A percentile compares a stretch with the other conserved stretches of the same genome.
These are phyloP conservation scores for Schwanniomyces polymorphus DNA, from an alignment of 805 yeast species.

Conservation along the genomic window DNA sequence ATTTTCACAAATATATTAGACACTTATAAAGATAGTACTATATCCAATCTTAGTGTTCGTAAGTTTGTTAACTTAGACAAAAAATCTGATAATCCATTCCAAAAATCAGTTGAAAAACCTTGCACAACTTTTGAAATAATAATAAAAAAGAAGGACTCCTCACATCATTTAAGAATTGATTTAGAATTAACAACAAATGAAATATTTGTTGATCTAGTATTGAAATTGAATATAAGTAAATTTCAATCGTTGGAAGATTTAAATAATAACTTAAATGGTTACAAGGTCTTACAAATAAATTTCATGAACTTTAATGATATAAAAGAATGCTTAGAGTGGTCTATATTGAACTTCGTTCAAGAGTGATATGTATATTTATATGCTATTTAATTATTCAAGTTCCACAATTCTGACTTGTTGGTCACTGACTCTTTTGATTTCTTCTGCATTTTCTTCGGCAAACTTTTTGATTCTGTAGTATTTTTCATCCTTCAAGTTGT, in stretches of 20 bases:
- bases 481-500: conserved; percentile 65
- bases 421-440: conserved; percentile 27
- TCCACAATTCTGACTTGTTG: conserved; percentile 32
- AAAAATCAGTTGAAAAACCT: conserved; percentile 40
- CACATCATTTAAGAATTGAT: conserved; percentile 21
- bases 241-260: conserved; percentile 24
- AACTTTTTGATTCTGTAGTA: conserved; percentile 45
- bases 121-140: conserved; percentile 26
- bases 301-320: conserved; percentile 54
- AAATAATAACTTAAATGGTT: conserved; percentile 27
- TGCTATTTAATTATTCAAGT: conserved; percentile 9
- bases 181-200: conserved; percentile 39
- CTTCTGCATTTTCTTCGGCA: conserved; percentile 38
- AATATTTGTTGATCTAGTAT: conserved; percentile 38
- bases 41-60: conserved; percentile 6
- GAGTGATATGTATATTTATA: conserved; percentile 7
- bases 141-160: conserved; percentile 15
- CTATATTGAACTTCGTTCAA: conserved; percentile 36
- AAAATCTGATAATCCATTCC: conserved; percentile 25
- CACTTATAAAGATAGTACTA: conserved; percentile 11
- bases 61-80: conserved; percentile 27
- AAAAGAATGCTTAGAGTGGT: conserved; percentile 59
- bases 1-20: conserved; percentile 24
- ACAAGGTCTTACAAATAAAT: conserved; percentile 42
- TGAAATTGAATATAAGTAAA: conserved; percentile 34